Conservation (phyloP, 805 yeast genomes). For the Tetrapisispora arboricola region DNA sequence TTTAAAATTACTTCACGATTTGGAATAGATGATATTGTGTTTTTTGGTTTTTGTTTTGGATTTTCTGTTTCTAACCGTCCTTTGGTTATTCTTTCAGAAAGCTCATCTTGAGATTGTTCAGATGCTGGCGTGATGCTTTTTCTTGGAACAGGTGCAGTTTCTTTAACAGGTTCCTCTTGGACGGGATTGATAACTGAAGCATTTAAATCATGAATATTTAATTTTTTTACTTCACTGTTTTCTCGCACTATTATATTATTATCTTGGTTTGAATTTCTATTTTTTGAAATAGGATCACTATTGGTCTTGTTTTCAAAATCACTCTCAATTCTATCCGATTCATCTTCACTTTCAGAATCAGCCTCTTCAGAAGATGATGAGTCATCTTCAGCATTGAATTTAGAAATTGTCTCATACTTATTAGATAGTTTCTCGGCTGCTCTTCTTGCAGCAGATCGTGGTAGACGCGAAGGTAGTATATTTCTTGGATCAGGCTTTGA, state of each 20-base stretch:
- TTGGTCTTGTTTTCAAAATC: slow-evolving; percentile 3
- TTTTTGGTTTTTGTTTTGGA: no score
- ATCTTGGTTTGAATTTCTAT: slow-evolving; percentile 2
- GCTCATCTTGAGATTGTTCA: no score
- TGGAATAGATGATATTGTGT: slow-evolving; percentile 10
- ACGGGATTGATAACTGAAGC: slow-evolving; percentile 5
- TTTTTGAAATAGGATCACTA: neutral
- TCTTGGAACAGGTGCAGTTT: neutral
- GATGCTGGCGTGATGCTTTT: no score
- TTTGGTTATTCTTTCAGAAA: no score
- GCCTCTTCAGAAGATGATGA: slow-evolving; percentile 3
- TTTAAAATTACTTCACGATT: slow-evolving; percentile 33
- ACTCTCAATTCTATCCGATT: slow-evolving; percentile 13
- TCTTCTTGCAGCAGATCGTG: slow-evolving; percentile 24
- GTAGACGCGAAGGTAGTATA: slow-evolving; percentile 19
- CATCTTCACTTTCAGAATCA: slow-evolving; percentile 4
- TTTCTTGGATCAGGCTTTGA: slow-evolving; percentile 25
- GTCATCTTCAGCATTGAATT: slow-evolving; percentile 2
- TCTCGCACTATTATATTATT: slow-evolving; percentile 8
- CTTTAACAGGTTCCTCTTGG: neutral
- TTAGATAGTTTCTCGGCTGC: slow-evolving; percentile 22
- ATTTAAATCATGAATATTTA: slow-evolving; percentile 17
- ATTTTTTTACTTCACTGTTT: slow-evolving; percentile 5
- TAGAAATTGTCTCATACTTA: neutral
- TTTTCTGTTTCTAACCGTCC: no score